phyloP scores from a whole-genome alignment of 768 basidiomycete species.

The Leucosporidium creatinivorum region DNA sequence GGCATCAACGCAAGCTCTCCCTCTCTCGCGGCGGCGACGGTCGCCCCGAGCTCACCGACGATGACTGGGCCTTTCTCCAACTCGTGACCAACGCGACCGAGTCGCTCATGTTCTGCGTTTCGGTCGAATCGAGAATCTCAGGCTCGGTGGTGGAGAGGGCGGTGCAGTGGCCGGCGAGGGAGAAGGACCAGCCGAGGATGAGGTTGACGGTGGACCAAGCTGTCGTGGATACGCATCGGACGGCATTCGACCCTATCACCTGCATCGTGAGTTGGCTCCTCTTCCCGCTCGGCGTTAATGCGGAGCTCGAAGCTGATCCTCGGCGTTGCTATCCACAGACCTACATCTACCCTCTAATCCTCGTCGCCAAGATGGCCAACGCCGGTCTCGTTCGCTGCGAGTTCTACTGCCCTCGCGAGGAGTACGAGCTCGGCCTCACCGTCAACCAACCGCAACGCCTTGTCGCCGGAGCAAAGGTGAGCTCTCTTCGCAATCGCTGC shows the following conservation, averaged over 20 bases:
- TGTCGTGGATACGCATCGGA: background rate
- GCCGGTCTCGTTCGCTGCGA: background rate
- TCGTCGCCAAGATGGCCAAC: constrained; percentile 10
- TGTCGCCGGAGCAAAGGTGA: background rate
- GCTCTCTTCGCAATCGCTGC: background rate
- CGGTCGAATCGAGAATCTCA: background rate
- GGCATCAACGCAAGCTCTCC: background rate
- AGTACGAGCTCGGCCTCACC: background rate
- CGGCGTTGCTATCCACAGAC: background rate
- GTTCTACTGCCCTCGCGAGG: background rate
- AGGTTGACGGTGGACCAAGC: background rate
- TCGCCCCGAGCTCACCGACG: background rate
- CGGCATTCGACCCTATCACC: background rate
- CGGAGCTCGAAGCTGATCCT: background rate
- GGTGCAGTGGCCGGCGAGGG: background rate
- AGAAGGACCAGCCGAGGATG: background rate
- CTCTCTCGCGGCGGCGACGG: background rate
- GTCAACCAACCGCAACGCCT: background rate
- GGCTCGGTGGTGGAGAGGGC: background rate
- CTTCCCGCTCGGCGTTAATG: background rate
- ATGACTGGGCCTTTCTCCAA: constrained; percentile 4
- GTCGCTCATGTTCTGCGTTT: background rate
- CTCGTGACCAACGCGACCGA: background rate
- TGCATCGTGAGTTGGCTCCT: background rate
- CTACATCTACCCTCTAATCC: constrained; percentile 4